Percentiles rank a stretch among this genome's conserved stretches.
Conservation (phyloP, 2,329 filamentous ascomycete genomes). For the Penicillium sclerotiorum region DNA sequence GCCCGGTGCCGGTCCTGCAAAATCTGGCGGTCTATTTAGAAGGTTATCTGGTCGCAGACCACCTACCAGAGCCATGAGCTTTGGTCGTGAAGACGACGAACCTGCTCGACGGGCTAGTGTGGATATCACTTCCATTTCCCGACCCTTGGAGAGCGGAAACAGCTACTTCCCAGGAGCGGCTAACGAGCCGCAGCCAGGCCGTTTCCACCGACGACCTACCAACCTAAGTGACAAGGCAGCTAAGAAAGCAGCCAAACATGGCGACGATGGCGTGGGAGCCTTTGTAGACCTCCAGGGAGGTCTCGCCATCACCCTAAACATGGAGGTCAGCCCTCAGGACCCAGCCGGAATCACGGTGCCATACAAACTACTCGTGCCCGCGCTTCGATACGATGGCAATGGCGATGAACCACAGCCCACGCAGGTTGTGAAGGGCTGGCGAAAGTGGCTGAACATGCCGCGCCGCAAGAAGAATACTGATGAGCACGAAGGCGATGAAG, state of each 20-base stretch:
- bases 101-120: conserved; percentile 38
- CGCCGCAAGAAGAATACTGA: conserved; percentile 28
- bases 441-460: conserved; percentile 39
- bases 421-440: conserved; percentile 43
- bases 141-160: conserved; percentile 33
- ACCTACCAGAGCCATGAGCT: conserved; percentile 40
- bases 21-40: conserved; percentile 44
- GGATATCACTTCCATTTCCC: conserved; percentile 32
- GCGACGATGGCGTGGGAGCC: conserved; percentile 55
- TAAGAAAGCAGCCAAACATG: conserved; percentile 58
- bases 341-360: conserved; percentile 85
- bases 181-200: conserved; percentile 37
- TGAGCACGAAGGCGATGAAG: conserved; percentile 21
- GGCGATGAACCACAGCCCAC: conserved; percentile 41
- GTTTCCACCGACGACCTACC: conserved; percentile 71
- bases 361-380: conserved; percentile 84
- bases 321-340: conserved; percentile 83
- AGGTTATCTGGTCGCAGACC: conserved; percentile 48
- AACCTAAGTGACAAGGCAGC: conserved; percentile 66
- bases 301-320: conserved; percentile 83
- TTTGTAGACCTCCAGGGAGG: conserved; percentile 77
- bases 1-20: conserved; percentile 28
- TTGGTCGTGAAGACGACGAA: conserved; percentile 30
- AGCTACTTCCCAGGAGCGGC: conserved; percentile 34
- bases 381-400: conserved; percentile 60